Conservation (phyloP, 495 filamentous ascomycete genomes). For the Hypoxylon intermedium region DNA sequence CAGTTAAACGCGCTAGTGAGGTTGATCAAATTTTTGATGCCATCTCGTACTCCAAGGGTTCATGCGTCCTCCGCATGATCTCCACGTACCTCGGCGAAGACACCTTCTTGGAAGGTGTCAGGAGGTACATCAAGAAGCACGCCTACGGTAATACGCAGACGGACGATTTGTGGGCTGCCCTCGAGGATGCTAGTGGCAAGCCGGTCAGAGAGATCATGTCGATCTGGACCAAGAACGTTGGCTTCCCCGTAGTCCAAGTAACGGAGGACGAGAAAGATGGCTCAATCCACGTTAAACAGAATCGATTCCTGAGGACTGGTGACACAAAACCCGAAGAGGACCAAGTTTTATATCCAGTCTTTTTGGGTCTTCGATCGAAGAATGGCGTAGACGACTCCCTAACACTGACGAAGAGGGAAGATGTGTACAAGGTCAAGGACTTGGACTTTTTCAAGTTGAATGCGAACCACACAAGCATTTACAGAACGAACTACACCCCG, state of each 20-base stretch:
- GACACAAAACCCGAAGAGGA: conserved; percentile 86
- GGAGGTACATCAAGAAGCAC: conserved; percentile 92
- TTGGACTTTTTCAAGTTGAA: conserved; percentile 81
- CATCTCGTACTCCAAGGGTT: conserved; percentile 97
- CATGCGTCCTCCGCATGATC: conserved; percentile 95
- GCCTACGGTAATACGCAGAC: conserved; percentile 88
- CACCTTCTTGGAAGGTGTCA: conserved; percentile 89
- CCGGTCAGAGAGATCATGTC: conserved; percentile 80
- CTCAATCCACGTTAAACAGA: conserved; percentile 73
- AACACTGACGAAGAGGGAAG: conserved; percentile 75
- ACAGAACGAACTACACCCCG: conserved; percentile 73
- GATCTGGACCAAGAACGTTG: conserved; percentile 81
- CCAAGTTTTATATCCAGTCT: conserved; percentile 76
- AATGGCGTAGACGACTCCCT: conserved; percentile 67
- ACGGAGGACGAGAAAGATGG: conserved; percentile 64
- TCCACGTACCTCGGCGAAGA: conserved; percentile 95
- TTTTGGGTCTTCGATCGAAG: conserved; percentile 72
- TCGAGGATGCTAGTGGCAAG: conserved; percentile 90
- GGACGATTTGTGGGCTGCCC: conserved; percentile 86
- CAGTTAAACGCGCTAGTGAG: conserved; percentile 92
- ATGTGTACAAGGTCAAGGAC: conserved; percentile 69
- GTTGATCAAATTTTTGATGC: conserved; percentile 99
- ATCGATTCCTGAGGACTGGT: conserved; percentile 75
- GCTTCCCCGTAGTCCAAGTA: conserved; percentile 75
- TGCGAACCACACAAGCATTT: conserved; percentile 76